Evolutionary conservation across 2,329 filamentous ascomycete genomes (phyloP).

Genomic region (Apiospora arundinis): DNA sequence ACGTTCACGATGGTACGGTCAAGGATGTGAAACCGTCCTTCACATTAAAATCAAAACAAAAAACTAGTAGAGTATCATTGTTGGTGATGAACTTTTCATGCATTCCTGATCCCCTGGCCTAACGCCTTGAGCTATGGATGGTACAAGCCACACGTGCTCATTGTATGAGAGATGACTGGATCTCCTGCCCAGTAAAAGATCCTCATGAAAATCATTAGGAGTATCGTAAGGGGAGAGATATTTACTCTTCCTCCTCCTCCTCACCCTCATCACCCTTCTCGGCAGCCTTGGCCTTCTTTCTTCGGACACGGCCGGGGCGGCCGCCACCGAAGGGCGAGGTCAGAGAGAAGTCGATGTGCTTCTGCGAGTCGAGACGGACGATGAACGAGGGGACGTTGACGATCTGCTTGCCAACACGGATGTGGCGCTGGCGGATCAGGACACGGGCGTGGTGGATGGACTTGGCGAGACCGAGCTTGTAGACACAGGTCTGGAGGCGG

Average conservation of each 20-base stretch:
- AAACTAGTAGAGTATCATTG: constrained; percentile 32
- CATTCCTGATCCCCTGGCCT: constrained; percentile 51
- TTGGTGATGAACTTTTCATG: constrained; percentile 37
- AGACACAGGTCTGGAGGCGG: constrained; percentile 99
- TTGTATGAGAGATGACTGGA: constrained; percentile 37
- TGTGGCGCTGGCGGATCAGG: constrained; percentile 99
- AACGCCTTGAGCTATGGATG: constrained; percentile 60
- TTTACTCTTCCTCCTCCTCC: constrained; percentile 82
- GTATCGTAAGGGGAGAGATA: constrained; percentile 28
- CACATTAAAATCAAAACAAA: constrained; percentile 24
- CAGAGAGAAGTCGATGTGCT: constrained; percentile 99
- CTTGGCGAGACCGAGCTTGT: constrained; percentile 99
- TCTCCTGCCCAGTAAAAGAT: constrained; percentile 40
- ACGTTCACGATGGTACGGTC: not conserved
- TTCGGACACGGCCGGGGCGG: constrained; percentile 94
- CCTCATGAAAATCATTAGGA: constrained; percentile 33
- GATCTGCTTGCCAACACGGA: constrained; percentile 99
- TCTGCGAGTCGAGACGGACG: constrained; percentile 99
- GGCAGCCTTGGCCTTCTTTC: constrained; percentile 99
- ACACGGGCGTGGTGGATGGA: constrained; percentile 99
- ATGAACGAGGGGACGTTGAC: constrained; percentile 99
- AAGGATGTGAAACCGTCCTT: constrained; percentile 3
- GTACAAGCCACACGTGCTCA: constrained; percentile 41
- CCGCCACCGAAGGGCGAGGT: constrained; percentile 98
- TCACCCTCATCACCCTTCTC: constrained; percentile 82